Evolutionary conservation across 2,329 filamentous ascomycete species (phyloP).

Genomic region (Fusarium devonianum): DNA sequence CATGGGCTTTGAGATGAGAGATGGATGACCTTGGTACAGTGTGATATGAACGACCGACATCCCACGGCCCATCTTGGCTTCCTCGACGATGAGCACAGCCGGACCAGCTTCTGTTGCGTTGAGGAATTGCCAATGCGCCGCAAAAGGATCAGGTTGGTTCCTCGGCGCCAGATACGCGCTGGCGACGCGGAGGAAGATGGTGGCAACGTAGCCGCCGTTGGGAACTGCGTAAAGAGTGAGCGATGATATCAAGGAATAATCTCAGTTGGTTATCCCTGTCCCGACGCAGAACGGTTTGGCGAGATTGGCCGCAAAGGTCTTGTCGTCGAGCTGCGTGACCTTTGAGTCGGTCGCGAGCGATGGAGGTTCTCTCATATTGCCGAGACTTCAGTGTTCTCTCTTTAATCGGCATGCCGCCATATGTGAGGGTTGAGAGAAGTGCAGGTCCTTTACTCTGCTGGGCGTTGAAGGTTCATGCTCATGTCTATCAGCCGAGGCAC

Average conservation of each 20-base stretch:
- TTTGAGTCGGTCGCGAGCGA: conserved; percentile 16
- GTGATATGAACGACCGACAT: conserved; percentile 53
- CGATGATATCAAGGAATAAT: no score
- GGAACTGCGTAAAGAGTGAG: conserved; percentile 44
- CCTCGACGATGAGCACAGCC: conserved; percentile 49
- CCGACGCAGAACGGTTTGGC: conserved; percentile 24
- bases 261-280: no score
- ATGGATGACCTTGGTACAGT: conserved; percentile 51
- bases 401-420: no score
- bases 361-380: conserved; percentile 6
- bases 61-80: conserved; percentile 51
- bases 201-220: conserved; percentile 56
- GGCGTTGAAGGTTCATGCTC: no score
- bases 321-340: conserved; percentile 8
- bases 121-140: conserved; percentile 53
- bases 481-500: no score
- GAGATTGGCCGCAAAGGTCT: conserved; percentile 22
- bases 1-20: conserved; percentile 46
- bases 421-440: no score
- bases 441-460: not conserved
- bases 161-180: conserved; percentile 44
- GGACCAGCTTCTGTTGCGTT: conserved; percentile 49
- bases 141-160: conserved; percentile 49
- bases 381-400: no score
- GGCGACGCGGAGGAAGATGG: conserved; percentile 49